Conservation (phyloP, 2,329 filamentous ascomycete species). For the Cryphonectria radicalis region DNA sequence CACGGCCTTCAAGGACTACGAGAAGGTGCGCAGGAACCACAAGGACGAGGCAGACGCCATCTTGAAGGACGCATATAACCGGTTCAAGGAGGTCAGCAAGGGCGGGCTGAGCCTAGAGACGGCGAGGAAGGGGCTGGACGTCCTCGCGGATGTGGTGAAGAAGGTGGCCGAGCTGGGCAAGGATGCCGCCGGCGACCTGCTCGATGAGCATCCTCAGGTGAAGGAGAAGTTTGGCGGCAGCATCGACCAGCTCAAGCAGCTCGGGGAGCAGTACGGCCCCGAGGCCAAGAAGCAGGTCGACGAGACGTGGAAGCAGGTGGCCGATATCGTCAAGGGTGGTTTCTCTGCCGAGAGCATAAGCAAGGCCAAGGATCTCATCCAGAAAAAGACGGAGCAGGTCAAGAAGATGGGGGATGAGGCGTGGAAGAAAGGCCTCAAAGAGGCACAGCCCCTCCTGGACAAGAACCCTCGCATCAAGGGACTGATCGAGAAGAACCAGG, state of each 20-base stretch:
- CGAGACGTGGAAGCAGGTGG: slow-evolving; percentile 69
- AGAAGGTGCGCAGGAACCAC: slow-evolving; percentile 69
- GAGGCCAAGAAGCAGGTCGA: slow-evolving; percentile 79
- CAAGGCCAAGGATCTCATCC: slow-evolving; percentile 64
- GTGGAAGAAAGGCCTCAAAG: slow-evolving; percentile 72
- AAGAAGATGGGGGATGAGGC: slow-evolving; percentile 71
- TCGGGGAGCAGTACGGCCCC: slow-evolving; percentile 72
- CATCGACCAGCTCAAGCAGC: slow-evolving; percentile 69
- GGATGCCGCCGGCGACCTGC: slow-evolving; percentile 65
- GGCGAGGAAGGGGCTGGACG: slow-evolving; percentile 62
- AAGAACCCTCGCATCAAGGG: slow-evolving; percentile 79
- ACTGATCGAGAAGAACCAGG: slow-evolving; percentile 71
- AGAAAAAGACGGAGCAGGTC: slow-evolving; percentile 72
- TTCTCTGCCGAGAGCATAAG: slow-evolving; percentile 56
- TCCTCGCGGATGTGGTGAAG: slow-evolving; percentile 64
- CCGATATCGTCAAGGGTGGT: slow-evolving; percentile 66
- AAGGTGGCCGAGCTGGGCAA: slow-evolving; percentile 64
- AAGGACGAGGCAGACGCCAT: slow-evolving; percentile 72
- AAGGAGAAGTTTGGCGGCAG: slow-evolving; percentile 74
- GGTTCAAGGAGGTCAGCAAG: slow-evolving; percentile 66
- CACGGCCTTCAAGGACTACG: slow-evolving; percentile 70
- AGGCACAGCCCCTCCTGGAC: slow-evolving; percentile 73
- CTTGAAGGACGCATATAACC: slow-evolving; percentile 67
- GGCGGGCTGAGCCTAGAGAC: slow-evolving; percentile 65
- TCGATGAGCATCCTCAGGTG: slow-evolving; percentile 74